Base-by-base conservation (phyloP, 2,329 filamentous ascomycete genomes). In the Xylariales sp. region DNA sequence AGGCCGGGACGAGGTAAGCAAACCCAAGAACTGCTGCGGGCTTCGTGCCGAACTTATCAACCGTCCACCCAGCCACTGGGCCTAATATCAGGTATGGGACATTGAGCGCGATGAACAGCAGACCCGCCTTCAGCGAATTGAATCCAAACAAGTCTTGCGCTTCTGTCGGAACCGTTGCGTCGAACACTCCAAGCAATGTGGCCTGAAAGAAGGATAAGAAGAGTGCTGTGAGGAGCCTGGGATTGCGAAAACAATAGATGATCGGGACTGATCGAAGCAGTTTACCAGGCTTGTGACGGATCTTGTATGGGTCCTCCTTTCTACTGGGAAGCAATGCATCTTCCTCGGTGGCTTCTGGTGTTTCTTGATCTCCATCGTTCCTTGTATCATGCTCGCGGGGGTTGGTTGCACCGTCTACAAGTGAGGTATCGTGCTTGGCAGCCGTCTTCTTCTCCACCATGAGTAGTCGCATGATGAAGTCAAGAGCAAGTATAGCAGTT, bases 401-500 rank as follows among this genome's bases (percentile, higher is more conserved):
- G 27, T 43, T 49, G 10, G 39, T 39, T 21, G 52, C 48, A 7
- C 52, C 47, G 28, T 61, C 56, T n/a, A 44, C 42, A 12, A 42
- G 14, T 2, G 40, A 24, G 20, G 43, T 31, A 32, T 61, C 54
- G 40, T 74, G 77, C 45, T 62, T 64, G 7, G 56, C 57, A 1
- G 78, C 77, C 1, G 70, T 66, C 53, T 76, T 79, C 58, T 80
- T 81, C 58, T 84, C 80, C n/a, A 84, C 69, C 39, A 84, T 67
- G 4, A 78, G 54, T 0, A 80, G 51, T 10, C 81, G 71, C 69
- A 83, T 73, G 16, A 76, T 42, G 44, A 84, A 74, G 55, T 84
- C 80, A 12, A 83, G 45, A 0, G 53, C 68, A 1, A 84, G 55
- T 7, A 84, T 56, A 0, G 63, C 71, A 35, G 78, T 66, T 1